Conservation (phyloP, 805 yeast genomes). For the Yarrowia osloensis region DNA sequence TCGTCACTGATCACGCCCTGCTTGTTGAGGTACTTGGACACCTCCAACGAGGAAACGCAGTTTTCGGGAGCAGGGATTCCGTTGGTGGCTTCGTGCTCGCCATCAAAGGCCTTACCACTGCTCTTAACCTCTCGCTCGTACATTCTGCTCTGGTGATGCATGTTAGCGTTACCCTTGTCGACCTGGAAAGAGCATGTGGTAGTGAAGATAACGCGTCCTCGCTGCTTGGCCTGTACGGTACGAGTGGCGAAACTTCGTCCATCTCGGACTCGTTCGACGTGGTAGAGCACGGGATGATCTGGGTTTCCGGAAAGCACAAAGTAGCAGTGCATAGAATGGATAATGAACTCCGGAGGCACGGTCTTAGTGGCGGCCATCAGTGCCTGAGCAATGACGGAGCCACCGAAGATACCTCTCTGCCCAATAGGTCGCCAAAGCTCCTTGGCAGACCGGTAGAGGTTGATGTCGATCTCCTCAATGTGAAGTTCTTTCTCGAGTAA, state of each 20-base stretch:
- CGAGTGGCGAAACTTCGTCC: slow-evolving; percentile 55
- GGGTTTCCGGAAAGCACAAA: slow-evolving; percentile 32
- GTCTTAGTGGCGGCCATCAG: slow-evolving; percentile 33
- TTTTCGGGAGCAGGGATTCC: slow-evolving; percentile 25
- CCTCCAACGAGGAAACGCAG: slow-evolving; percentile 11
- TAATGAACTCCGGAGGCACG: slow-evolving; percentile 29
- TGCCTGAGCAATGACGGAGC: slow-evolving; percentile 34
- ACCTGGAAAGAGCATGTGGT: slow-evolving; percentile 53
- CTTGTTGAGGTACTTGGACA: slow-evolving; percentile 17
- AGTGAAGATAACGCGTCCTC: slow-evolving; percentile 51
- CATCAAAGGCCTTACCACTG: slow-evolving; percentile 14
- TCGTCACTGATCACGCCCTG: slow-evolving; percentile 32
- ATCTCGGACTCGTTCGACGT: slow-evolving; percentile 53
- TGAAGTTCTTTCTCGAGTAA: slow-evolving; percentile 32
- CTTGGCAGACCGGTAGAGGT: slow-evolving; percentile 31
- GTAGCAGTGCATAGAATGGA: slow-evolving; percentile 34
- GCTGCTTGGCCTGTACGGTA: slow-evolving; percentile 57
- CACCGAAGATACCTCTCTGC: slow-evolving; percentile 34
- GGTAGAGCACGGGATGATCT: slow-evolving; percentile 50
- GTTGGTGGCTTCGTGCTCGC: slow-evolving; percentile 21
- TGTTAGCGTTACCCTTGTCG: slow-evolving; percentile 30
- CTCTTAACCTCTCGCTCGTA: background rate
- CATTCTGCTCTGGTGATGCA: slow-evolving; percentile 29
- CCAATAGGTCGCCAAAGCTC: slow-evolving; percentile 33
- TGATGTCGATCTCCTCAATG: slow-evolving; percentile 32